Conservation (phyloP, 1,284 basidiomycete species). For the Malassezia sympodialis region DNA sequence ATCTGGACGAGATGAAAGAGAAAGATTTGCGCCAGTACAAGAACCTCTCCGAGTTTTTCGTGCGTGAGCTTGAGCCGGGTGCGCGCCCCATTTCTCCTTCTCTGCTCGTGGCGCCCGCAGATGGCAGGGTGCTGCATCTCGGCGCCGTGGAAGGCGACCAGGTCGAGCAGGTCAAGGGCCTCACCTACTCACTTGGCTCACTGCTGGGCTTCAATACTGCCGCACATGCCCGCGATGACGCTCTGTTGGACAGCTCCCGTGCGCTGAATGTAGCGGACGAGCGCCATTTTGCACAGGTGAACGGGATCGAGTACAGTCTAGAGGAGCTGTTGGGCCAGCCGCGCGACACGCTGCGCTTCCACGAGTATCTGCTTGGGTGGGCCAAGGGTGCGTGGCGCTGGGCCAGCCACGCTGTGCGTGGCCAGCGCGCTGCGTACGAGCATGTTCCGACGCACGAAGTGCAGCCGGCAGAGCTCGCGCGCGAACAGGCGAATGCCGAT, state of each 20-base stretch:
- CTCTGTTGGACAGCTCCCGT: constrained; percentile 30
- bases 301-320: constrained; percentile 89
- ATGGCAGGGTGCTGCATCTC: constrained; percentile 84
- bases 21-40: constrained; percentile 68
- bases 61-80: constrained; percentile 73
- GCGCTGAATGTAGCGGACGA: constrained; percentile 62
- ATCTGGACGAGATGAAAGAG: constrained; percentile 78
- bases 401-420: constrained; percentile 11
- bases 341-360: constrained; percentile 7
- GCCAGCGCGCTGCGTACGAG: background rate
- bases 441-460: constrained; percentile 10
- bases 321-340: constrained; percentile 57
- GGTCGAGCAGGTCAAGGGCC: constrained; percentile 92
- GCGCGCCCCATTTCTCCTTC: constrained; percentile 68
- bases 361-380: constrained; percentile 20
- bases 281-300: constrained; percentile 84
- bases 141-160: constrained; percentile 69
- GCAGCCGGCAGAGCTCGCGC: constrained; percentile 15
- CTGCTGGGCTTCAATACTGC: constrained; percentile 53
- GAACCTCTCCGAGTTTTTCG: constrained; percentile 87
- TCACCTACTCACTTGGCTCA: constrained; percentile 89
- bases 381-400: constrained; percentile 18
- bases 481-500: background rate
- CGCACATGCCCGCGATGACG: constrained; percentile 28
- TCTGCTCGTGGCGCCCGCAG: constrained; percentile 79